These are phyloP conservation scores for Rheum nobile DNA, from an alignment of 148 eudicot genomes.

Conservation along the genomic window DNA sequence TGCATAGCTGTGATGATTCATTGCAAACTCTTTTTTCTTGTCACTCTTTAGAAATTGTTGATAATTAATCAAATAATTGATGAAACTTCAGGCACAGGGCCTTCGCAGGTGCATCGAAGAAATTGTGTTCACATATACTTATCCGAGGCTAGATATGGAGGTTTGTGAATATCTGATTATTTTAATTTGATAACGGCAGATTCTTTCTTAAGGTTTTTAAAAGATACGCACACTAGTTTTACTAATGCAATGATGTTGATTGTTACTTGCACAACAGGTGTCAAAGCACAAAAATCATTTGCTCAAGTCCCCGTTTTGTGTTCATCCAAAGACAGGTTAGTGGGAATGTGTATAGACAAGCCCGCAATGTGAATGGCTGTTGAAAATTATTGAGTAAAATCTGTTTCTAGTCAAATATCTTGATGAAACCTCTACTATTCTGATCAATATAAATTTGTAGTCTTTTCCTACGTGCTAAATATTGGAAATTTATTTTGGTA, in stretches of 20 bases:
- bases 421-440: not conserved
- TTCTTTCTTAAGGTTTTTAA: conserved; percentile 17
- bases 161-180: conserved; percentile 19
- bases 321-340: conserved; percentile 95
- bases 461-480: not conserved
- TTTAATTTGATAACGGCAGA: not conserved
- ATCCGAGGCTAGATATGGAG: conserved; percentile 96
- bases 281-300: conserved; percentile 93
- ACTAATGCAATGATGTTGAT: not conserved
- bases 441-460: not conserved
- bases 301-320: conserved; percentile 89
- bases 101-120: conserved; percentile 77
- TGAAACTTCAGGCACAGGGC: conserved; percentile 42
- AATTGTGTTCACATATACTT: conserved; percentile 63
- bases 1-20: not conserved
- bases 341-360: not conserved
- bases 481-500: not conserved
- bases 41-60: not conserved
- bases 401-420: not conserved
- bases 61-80: not conserved
- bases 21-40: not conserved
- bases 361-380: not conserved
- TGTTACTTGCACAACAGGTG: conserved; percentile 36
- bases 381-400: not conserved
- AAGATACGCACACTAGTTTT: not conserved